phyloP scores from a whole-genome alignment of 768 basidiomycete genomes.

The Leccinum broughii region DNA sequence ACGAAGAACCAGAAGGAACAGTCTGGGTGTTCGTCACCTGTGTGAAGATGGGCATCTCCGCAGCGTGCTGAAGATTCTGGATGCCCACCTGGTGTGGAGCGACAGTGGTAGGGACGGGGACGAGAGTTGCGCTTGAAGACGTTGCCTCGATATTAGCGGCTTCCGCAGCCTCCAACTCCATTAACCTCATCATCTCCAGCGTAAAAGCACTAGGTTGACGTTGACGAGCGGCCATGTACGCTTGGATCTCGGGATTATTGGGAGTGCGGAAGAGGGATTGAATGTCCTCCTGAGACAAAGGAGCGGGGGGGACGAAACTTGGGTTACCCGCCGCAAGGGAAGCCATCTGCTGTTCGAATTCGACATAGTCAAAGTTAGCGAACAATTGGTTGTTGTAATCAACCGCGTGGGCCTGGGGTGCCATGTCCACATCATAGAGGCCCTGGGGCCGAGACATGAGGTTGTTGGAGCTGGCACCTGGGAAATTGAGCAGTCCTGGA shows the following conservation, averaged over 20 bases:
- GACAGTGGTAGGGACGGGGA: constrained; percentile 10
- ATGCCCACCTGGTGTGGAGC: constrained; percentile 28
- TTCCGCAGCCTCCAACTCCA: constrained; percentile 37
- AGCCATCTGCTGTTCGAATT: constrained; percentile 12
- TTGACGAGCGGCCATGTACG: constrained; percentile 14
- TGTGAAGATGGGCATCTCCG: constrained; percentile 26
- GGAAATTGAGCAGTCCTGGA: constrained; percentile 34
- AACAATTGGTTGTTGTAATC: constrained; percentile 22
- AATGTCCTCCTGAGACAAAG: constrained; percentile 20
- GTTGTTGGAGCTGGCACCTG: constrained; percentile 32
- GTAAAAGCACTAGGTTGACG: constrained; percentile 26
- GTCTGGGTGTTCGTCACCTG: constrained; percentile 27
- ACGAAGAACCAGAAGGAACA: constrained; percentile 26
- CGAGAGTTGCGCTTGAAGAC: neutral
- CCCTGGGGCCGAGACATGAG: constrained; percentile 38
- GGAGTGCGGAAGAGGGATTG: constrained; percentile 23
- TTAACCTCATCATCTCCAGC: constrained; percentile 38
- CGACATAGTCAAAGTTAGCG: constrained; percentile 23
- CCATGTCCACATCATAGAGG: constrained; percentile 38
- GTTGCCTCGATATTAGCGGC: constrained; percentile 6
- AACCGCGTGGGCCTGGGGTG: neutral
- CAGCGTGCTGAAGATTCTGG: constrained; percentile 15
- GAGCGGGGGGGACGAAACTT: neutral
- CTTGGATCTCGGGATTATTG: constrained; percentile 13
- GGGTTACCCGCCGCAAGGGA: constrained; percentile 3